Base-by-base conservation (phyloP, 78 protist species). In the Dictyostelium firmibasis region DNA sequence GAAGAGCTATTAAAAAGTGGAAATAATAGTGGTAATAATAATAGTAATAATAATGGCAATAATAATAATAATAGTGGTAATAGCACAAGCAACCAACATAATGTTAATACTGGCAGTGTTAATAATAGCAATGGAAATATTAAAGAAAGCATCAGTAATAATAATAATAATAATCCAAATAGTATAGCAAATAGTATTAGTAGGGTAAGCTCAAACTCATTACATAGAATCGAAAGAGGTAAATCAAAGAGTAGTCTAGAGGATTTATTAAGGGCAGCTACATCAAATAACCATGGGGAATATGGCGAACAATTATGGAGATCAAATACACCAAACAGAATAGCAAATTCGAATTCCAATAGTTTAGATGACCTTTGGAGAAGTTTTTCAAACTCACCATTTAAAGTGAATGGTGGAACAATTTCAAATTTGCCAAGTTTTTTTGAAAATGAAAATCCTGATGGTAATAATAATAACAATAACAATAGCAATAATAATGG, bases 301-400 rank as follows among this genome's bases (percentile, higher is more conserved):
- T 20, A 38, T 75, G 4, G 38, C 23, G 82, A 67, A 3, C 38
- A 27, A 18, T 6, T 23, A 18, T 86, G 92, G 92, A 78, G 84
- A 27, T 74, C 84, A 25, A 38, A 14, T 18, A 85, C 91, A 74
- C 91, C 91, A 33, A 74, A 47, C 53, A 78, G 84, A 50, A 86
- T 86, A 25, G 77, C 92, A 13, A 43, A 44, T 16, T 35, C 67
- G 8, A 86, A 76, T 60, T 75, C 84, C 18, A 86, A 86, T 33
- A 86, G 92, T 57, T 33, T 86, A 8, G 92, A 86, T 36, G 92
- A 86, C 41, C 62, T 86, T 8, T 86, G 92, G 92, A 78, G 92
- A 36, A 72, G 92, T 57, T 79, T 86, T n/a, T 38, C 92, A 50
- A 47, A 74, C 38, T 86, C 92, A 23, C 84, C 92, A 14, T 86